Evolutionary conservation across 2,329 filamentous ascomycete genomes (phyloP), one percentile per base, ranked within the genome.

Genomic region (Didymella pinodella): DNA sequence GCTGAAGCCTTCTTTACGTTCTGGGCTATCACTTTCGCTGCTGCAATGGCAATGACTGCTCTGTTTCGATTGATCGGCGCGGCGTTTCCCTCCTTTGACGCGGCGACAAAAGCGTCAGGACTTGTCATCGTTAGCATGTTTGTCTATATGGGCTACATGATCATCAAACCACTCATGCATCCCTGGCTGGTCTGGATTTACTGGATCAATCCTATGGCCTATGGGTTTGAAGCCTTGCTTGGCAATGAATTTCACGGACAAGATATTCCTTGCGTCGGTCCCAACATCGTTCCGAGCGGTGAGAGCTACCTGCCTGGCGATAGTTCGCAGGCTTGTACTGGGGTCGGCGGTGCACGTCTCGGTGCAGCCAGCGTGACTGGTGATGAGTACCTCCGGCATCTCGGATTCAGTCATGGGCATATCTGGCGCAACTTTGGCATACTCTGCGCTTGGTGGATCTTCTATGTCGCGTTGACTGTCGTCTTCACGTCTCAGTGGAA

Each of bases 141-240:
- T 46, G 86, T 81, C 43, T 83, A 81, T 72, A 90, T 59, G 36
- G 71, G 87, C 53, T 90, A 92, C 71, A 75, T 77, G 12, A 78
- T 84, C 55, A 79, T 80, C 1, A 74, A 72, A 2, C 66, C 70
- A 6, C 77, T 92, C 75, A 94, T 91, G 90, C 83, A 90, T 3
- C 84, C 79, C 2, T 96, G 91, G 90, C 90, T 89, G 69, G 83
- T 87, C 58, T 95, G 92, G 91, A 84, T 95, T 62, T 90, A 92
- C 59, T 94, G 91, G 71, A 79, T 93, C 28, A 87, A 94, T 61
- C 90, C 91, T 0, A 82, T 95, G 7, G 86, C 85, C 0, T 95
- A 94, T 64, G 85, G 86, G 0, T 95, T 94, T n/a, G 32, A 34
- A 14, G 32, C 32, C 14, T 14, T 34, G 14, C 32, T 34, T 34